phyloP scores from a whole-genome alignment of 257 asterid species.

The Nicotiana knightiana region DNA sequence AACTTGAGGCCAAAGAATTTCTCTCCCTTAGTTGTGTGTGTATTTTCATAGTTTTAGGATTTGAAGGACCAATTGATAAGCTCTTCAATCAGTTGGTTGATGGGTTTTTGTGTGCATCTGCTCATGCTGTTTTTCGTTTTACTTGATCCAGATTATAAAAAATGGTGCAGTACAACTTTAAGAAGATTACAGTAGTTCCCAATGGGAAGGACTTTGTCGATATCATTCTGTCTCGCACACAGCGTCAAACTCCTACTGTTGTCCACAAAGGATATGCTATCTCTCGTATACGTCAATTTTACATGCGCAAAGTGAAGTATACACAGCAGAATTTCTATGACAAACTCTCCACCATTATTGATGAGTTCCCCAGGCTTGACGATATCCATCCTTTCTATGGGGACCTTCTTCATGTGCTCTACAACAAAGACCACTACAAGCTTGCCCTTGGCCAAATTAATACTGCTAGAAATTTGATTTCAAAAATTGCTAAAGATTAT shows the following conservation, averaged over 20 bases:
- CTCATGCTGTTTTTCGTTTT: neutral
- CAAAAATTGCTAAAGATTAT: constrained; percentile 77
- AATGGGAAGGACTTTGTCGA: constrained; percentile 85
- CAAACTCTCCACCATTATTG: constrained; percentile 79
- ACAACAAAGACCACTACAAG: constrained; percentile 94
- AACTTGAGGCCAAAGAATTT: neutral
- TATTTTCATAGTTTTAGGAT: neutral
- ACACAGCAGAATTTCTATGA: constrained; percentile 79
- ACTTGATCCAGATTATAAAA: neutral
- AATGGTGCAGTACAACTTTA: constrained; percentile 97
- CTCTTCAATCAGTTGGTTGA: neutral
- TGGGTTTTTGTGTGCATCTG: neutral
- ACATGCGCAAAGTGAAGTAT: constrained; percentile 92
- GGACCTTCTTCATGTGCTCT: constrained; percentile 87
- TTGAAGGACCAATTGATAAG: neutral
- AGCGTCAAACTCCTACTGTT: constrained; percentile 90
- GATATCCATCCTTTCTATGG: constrained; percentile 97
- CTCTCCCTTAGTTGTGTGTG: neutral
- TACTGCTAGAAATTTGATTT: constrained; percentile 79
- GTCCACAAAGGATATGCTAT: constrained; percentile 99
- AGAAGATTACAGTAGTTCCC: constrained; percentile 91
- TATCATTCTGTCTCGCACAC: constrained; percentile 89
- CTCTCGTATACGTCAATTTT: constrained; percentile 79
- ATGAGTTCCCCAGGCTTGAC: constrained; percentile 89
- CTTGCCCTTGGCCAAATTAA: constrained; percentile 96